Percentiles rank a stretch among this genome's conserved stretches.
Evolutionary conservation across 371 early-diverging fungal species (phyloP).

Genomic region (Rhizopus arrhizus): DNA sequence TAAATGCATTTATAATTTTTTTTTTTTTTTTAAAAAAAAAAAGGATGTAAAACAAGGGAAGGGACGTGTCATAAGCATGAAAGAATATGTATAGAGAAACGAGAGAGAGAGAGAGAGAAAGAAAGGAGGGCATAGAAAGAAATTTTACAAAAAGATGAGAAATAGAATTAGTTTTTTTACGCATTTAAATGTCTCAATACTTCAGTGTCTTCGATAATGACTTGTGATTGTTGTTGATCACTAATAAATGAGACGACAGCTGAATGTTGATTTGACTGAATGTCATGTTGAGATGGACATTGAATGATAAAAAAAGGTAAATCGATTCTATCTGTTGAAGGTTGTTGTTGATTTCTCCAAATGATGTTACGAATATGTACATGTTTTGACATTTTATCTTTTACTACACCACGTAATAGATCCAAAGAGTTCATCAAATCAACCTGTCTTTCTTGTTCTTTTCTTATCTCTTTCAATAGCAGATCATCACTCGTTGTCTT

Average conservation of each 20-base stretch:
- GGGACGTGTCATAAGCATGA: too few relatives aligned
- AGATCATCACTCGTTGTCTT: not conserved
- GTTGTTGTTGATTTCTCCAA: constrained; percentile 17
- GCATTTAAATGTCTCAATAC: not conserved
- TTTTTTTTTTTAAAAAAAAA: too few relatives aligned
- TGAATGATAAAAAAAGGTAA: constrained; percentile 24
- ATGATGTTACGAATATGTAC: constrained; percentile 22
- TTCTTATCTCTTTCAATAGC: constrained; percentile 19
- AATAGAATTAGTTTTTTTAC: too few relatives aligned
- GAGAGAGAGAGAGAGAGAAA: too few relatives aligned
- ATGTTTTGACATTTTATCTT: constrained; percentile 21
- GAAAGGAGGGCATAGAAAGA: too few relatives aligned
- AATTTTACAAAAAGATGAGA: too few relatives aligned
- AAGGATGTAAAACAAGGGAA: too few relatives aligned
- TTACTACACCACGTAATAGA: constrained; percentile 8
- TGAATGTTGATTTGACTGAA: not conserved
- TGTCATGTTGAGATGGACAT: not conserved
- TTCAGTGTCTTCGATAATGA: not conserved
- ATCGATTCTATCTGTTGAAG: constrained; percentile 1
- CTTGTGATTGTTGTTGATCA: not conserved
- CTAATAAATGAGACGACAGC: not conserved
- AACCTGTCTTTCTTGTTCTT: constrained; percentile 23
- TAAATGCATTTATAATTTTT: too few relatives aligned
- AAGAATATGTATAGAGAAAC: too few relatives aligned
- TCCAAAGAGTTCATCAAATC: constrained; percentile 15